Evolutionary conservation across 1,139 yeast species (phyloP), one percentile per base, ranked within the genome.

Genomic region (Groenewaldozyma sp.): DNA sequence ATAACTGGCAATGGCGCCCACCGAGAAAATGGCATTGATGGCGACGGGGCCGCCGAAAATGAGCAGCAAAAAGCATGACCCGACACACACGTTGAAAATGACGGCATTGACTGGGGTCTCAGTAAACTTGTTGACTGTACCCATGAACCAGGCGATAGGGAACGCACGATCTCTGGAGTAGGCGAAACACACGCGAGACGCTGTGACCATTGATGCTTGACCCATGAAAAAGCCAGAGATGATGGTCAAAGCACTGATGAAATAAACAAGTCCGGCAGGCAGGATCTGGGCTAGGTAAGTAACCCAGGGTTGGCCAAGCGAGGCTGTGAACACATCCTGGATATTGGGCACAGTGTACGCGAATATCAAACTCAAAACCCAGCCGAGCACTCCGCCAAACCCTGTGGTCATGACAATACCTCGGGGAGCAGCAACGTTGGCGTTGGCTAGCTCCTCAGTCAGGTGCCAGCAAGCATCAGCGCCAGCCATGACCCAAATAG

Each of bases 401-500:
- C 70, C 56, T 11, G 81, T 68, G 4, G 83, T 76, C 58, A 76
- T 56, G 13, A 76, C 74, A 45, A 78, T 77, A 20, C 83, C 83
- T 42, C 70, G 65, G 13, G 86, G 84, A 4, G 79, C 77, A 3
- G 81, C 76, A 26, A 63, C 62, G 10, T 69, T 64, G 3, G 84
- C 82, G 54, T 78, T 76, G 33, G 77, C 63, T 50, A 81, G 74
- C 52, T 78, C 86, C 57, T 80, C 88, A n/a, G 82, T 70, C 41
- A 80, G 62, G 53, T 80, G 87, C 64, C 78, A 78, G 0, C 86
- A 82, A 17, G 82, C 72, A 55, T 80, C 87, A 52, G 76, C 78
- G 16, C 86, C 87, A 34, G 79, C 70, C 80, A 79, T 77, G 24
- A 81, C 74, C 86, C 86, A 79, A 51, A 78, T 74, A 36, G 72